Conservation (phyloP, 176 grass and related monocot species). For the Oryza rufipogon region DNA sequence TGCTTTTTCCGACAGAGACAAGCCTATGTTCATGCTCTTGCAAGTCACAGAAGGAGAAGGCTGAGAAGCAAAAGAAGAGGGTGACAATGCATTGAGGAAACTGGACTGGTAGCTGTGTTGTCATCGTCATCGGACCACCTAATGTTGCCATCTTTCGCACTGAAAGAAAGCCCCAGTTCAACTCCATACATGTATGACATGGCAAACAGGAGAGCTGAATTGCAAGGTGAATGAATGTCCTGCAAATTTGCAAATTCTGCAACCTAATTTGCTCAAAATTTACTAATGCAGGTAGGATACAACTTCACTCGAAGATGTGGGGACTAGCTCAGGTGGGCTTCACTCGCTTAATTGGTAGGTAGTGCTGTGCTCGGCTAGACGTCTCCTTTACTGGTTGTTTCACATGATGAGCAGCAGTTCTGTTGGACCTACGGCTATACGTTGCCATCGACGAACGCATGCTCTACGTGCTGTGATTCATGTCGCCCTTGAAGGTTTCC, state of each 20-base stretch:
- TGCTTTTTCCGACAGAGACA: neutral
- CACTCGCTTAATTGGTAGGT: neutral
- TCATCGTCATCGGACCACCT: neutral
- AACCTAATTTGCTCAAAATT: neutral
- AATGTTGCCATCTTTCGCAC: neutral
- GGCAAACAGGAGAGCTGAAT: neutral
- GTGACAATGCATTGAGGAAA: neutral
- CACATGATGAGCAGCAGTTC: constrained; percentile 5
- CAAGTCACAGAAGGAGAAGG: neutral
- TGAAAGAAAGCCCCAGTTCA: neutral
- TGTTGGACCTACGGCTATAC: neutral
- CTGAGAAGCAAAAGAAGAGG: neutral
- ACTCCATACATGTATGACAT: neutral
- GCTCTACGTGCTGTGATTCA: constrained; percentile 6
- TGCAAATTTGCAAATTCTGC: neutral
- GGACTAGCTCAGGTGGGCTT: constrained; percentile 5
- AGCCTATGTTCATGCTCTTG: neutral
- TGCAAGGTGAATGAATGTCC: neutral
- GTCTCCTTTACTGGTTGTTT: neutral
- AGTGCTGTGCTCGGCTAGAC: neutral
- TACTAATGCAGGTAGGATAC: neutral
- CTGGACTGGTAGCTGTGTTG: neutral
- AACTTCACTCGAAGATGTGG: neutral
- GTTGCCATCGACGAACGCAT: constrained; percentile 27
- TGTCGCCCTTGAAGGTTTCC: neutral